Evolutionary conservation across 495 filamentous ascomycete species (phyloP).

Genomic region (Penicillium pancosmium): DNA sequence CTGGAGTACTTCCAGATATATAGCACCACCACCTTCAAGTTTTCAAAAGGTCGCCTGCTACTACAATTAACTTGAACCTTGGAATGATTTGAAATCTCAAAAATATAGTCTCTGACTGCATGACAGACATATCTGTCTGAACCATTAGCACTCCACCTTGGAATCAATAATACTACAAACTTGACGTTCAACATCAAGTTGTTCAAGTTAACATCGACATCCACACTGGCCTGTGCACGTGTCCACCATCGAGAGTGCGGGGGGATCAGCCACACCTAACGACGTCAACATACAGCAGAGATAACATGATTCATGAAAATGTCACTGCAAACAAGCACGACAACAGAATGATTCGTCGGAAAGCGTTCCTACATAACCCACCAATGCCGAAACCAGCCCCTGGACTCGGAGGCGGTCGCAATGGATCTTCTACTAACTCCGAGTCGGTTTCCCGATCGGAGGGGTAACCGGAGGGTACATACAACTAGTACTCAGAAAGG

Average conservation of each 20-base stretch:
- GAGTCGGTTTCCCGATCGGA: neutral
- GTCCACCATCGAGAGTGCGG: neutral
- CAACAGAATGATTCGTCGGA: neutral
- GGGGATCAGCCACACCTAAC: neutral
- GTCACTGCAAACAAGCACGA: neutral
- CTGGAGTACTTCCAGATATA: too few species aligned
- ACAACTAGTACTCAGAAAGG: neutral
- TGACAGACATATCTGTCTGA: too few species aligned
- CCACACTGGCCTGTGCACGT: neutral
- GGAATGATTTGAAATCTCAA: too few species aligned
- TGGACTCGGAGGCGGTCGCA: neutral
- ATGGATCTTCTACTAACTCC: neutral
- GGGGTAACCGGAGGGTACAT: neutral
- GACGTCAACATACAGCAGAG: conserved; percentile 4
- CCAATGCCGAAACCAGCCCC: neutral
- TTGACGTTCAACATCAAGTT: too few species aligned
- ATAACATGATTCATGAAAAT: neutral
- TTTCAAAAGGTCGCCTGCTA: too few species aligned
- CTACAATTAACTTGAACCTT: too few species aligned
- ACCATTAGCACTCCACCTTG: too few species aligned
- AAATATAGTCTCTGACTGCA: too few species aligned
- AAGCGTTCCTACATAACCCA: neutral
- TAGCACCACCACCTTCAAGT: too few species aligned
- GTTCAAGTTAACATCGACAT: too few species aligned
- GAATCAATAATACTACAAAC: too few species aligned